Conservation (phyloP, 352 stramenopile genomes). For the Phytopythium kandeliae region DNA sequence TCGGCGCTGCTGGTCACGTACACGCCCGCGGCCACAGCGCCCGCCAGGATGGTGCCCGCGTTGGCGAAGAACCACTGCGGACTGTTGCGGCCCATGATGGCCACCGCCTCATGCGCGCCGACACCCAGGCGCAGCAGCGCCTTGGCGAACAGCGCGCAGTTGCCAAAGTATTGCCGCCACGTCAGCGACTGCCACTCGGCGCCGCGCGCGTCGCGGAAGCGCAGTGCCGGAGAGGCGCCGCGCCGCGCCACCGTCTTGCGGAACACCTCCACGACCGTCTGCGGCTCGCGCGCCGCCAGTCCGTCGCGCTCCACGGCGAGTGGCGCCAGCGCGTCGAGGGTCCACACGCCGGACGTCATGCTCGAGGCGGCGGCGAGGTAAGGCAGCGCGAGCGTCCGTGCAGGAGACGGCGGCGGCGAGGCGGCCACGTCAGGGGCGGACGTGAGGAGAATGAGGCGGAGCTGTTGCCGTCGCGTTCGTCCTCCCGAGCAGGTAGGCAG, state of each 20-base stretch:
- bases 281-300: conserved; percentile 24
- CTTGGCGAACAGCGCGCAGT: conserved; percentile 59
- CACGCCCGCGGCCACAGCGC: conserved; percentile 73
- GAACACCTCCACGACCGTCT: conserved; percentile 34
- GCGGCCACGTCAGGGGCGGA: too few species aligned
- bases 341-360: conserved; percentile 2
- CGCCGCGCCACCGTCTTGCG: conserved; percentile 21
- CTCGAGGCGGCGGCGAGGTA: too few species aligned
- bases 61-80: conserved; percentile 84
- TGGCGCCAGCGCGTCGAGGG: background rate
- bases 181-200: conserved; percentile 49
- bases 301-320: conserved; percentile 8
- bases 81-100: conserved; percentile 81
- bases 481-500: too few species aligned
- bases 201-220: conserved; percentile 6
- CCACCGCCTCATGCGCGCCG: conserved; percentile 61
- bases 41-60: conserved; percentile 73
- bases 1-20: conserved; percentile 80
- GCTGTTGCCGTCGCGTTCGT: too few species aligned
- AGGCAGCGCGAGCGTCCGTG: too few species aligned
- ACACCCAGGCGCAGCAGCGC: conserved; percentile 71
- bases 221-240: background rate
- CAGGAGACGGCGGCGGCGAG: background rate
- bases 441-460: too few species aligned
- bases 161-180: conserved; percentile 76